These are phyloP conservation scores for Colletotrichum sojae DNA, from an alignment of 2,329 filamentous ascomycete genomes.

Conservation along the genomic window DNA sequence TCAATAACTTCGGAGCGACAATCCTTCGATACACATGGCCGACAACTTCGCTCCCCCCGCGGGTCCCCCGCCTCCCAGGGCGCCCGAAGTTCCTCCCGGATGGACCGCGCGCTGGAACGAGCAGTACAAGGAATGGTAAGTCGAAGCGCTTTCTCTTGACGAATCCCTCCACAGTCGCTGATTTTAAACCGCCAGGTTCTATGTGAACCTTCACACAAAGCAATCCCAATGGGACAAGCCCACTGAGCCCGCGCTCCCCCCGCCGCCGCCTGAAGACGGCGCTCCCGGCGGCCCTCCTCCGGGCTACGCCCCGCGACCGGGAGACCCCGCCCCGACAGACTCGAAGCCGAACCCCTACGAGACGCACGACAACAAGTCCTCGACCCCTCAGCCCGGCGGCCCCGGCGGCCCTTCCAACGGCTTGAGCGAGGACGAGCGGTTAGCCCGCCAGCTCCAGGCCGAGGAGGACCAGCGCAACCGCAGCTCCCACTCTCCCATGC, in stretches of 20 bases:
- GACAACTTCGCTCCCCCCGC: conserved; percentile 68
- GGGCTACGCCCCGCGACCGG: conserved; percentile 69
- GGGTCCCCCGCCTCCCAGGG: conserved; percentile 70
- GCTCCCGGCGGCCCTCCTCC: conserved; percentile 75
- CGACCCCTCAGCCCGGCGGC: conserved; percentile 50
- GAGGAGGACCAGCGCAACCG: conserved; percentile 77
- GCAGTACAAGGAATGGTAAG: conserved; percentile 87
- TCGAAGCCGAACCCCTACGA: conserved; percentile 73
- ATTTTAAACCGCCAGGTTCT: conserved; percentile 74
- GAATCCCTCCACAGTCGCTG: neutral
- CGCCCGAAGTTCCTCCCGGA: conserved; percentile 75
- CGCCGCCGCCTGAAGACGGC: conserved; percentile 53
- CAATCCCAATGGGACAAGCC: conserved; percentile 93
- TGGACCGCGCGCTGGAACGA: conserved; percentile 91
- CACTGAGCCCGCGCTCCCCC: conserved; percentile 74
- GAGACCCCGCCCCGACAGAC: conserved; percentile 60
- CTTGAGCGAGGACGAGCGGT: conserved; percentile 76
- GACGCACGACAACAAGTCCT: conserved; percentile 42
- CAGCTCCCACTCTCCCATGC: conserved; percentile 49
- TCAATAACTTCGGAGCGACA: neutral
- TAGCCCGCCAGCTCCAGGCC: conserved; percentile 84
- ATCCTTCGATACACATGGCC: conserved; percentile 57
- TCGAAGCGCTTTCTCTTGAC: conserved; percentile 1
- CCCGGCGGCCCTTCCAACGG: conserved; percentile 47
- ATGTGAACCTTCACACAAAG: conserved; percentile 89